These are phyloP conservation scores for Citrullus amarus DNA, from an alignment of 306 rosid species.

Conservation along the genomic window DNA sequence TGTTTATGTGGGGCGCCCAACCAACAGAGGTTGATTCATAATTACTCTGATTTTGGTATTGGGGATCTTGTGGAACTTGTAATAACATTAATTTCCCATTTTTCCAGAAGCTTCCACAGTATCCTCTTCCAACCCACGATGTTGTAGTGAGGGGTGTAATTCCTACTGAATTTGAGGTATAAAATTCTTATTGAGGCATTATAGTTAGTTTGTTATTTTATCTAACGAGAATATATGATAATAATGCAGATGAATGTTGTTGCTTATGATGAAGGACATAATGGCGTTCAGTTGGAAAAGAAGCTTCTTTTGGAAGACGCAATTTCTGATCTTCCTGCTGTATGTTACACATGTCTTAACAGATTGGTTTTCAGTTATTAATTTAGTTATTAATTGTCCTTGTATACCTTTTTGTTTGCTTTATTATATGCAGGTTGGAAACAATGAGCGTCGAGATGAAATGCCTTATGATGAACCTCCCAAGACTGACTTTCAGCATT, in stretches of 20 bases:
- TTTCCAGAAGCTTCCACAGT: conserved; percentile 62
- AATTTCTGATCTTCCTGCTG: conserved; percentile 67
- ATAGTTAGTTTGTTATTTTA: background rate
- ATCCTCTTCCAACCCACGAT: conserved; percentile 76
- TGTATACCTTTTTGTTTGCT: background rate
- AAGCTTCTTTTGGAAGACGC: conserved; percentile 58
- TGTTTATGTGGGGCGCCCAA: conserved; percentile 72
- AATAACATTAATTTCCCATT: background rate
- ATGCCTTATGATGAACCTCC: conserved; percentile 30
- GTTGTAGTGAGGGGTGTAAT: conserved; percentile 55
- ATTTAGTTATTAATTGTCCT: background rate
- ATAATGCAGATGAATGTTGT: conserved; percentile 39
- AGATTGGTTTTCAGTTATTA: background rate
- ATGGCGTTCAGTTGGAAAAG: conserved; percentile 12
- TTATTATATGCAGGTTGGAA: conserved; percentile 29
- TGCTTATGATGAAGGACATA: conserved; percentile 39
- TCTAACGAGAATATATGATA: background rate
- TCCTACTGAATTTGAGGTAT: conserved; percentile 68
- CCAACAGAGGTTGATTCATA: conserved; percentile 30
- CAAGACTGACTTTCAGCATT: conserved; percentile 43
- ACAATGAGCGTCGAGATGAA: conserved; percentile 37
- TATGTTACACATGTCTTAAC: conserved; percentile 4
- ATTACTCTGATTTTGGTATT: background rate
- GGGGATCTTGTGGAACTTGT: background rate
- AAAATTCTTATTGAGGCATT: background rate